These are phyloP conservation scores for Xylariaceae sp. DNA, from an alignment of 2,329 filamentous ascomycete species.

Conservation along the genomic window DNA sequence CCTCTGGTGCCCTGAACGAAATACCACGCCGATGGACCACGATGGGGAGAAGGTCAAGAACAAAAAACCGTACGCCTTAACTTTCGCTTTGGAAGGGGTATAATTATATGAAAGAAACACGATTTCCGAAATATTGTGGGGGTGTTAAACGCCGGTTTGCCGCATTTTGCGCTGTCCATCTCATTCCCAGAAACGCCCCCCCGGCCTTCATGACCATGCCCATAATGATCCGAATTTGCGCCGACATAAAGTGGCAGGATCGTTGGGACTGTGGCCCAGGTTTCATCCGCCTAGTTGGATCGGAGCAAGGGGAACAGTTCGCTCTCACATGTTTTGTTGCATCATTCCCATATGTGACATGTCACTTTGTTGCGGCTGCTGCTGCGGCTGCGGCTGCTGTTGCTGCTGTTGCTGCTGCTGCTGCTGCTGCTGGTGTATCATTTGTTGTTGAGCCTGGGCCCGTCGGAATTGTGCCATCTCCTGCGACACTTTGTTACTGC, in stretches of 20 bases:
- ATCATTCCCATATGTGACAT: conserved; percentile 50
- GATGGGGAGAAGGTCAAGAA: not conserved
- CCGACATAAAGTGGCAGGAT: not conserved
- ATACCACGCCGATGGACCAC: not conserved
- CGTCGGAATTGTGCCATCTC: conserved; percentile 21
- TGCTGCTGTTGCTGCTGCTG: conserved; percentile 10
- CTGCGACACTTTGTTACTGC: conserved; percentile 35
- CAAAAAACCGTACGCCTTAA: conserved; percentile 3
- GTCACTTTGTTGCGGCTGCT: conserved; percentile 30
- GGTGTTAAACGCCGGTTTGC: conserved; percentile 4
- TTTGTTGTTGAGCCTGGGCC: not conserved
- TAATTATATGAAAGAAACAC: conserved; percentile 7
- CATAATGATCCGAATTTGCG: not conserved
- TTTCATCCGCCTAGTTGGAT: not conserved
- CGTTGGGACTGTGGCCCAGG: not conserved
- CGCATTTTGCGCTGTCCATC: not conserved
- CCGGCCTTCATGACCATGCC: not conserved
- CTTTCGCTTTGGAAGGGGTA: conserved; percentile 9
- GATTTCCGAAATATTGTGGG: not conserved
- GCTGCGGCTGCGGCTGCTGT: conserved; percentile 9
- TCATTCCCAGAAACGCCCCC: not conserved
- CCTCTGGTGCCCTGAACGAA: not conserved
- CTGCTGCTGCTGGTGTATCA: not conserved
- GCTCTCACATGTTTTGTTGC: conserved; percentile 22
- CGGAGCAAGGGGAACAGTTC: not conserved